These are phyloP conservation scores for Phragmites australis DNA, from an alignment of 176 grass and related monocot genomes.

Conservation along the genomic window DNA sequence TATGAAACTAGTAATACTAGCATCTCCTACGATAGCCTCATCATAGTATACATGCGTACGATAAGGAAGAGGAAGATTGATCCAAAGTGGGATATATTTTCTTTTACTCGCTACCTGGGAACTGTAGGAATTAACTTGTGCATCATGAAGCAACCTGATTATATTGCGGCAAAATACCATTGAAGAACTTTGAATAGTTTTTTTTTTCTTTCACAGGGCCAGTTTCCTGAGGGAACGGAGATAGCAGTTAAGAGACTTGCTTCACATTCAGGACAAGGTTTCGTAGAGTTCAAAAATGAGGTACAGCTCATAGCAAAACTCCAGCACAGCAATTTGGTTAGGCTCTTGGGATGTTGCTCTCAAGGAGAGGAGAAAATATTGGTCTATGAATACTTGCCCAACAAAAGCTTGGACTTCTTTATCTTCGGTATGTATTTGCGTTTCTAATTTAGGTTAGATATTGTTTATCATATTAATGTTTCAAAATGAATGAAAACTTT, in stretches of 20 bases:
- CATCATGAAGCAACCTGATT: neutral
- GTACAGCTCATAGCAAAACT: slow-evolving; percentile 40
- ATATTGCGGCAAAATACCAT: neutral
- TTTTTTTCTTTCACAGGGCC: slow-evolving; percentile 8
- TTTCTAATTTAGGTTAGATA: neutral
- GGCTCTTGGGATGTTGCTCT: slow-evolving; percentile 44
- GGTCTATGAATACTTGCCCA: slow-evolving; percentile 68
- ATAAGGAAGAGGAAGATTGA: neutral
- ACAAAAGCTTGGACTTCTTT: slow-evolving; percentile 67
- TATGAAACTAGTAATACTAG: neutral
- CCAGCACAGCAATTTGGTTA: slow-evolving; percentile 40
- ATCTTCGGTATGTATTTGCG: slow-evolving; percentile 51
- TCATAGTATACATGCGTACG: neutral
- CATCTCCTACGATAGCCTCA: too few relatives aligned
- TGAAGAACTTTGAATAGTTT: neutral
- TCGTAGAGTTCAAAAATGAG: slow-evolving; percentile 36
- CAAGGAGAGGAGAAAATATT: slow-evolving; percentile 55
- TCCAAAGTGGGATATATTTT: neutral
- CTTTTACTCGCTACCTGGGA: neutral
- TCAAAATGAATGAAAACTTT: neutral
- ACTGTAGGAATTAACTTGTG: neutral
- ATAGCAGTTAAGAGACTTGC: slow-evolving; percentile 40
- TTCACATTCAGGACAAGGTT: slow-evolving; percentile 40
- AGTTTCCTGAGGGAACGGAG: slow-evolving; percentile 16
- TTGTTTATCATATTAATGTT: neutral